Percentiles rank a stretch among this genome's conserved stretches.
Conservation (phyloP, 352 stramenopile species). For the Stramenopiles sp. region DNA sequence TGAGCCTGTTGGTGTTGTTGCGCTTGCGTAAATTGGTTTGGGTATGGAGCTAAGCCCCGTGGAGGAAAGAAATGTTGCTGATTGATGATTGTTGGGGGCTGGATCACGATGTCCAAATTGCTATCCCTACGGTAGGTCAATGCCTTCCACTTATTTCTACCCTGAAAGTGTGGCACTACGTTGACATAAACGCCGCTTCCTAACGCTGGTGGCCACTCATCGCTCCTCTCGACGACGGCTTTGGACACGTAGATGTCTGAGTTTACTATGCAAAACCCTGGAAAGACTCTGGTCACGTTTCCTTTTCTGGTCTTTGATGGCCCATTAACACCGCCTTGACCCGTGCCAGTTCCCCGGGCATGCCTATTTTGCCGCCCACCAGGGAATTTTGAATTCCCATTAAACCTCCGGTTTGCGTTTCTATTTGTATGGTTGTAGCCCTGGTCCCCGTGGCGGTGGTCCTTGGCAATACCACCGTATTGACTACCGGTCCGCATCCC, state of each 20-base stretch:
- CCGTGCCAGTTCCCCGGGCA: too few relatives aligned
- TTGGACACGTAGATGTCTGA: not conserved
- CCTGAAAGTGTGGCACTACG: not conserved
- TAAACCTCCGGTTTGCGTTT: too few relatives aligned
- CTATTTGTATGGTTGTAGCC: too few relatives aligned
- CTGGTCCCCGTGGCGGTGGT: too few relatives aligned
- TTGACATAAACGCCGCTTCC: not conserved
- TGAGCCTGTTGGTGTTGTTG: not conserved
- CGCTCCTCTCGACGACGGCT: not conserved
- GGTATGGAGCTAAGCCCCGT: too few relatives aligned
- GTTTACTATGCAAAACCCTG: not conserved
- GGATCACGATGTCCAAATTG: not conserved
- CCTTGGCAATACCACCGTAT: too few relatives aligned
- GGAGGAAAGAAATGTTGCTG: too few relatives aligned
- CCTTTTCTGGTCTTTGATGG: not conserved
- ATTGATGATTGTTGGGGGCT: not conserved
- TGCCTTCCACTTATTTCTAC: constrained; percentile 11
- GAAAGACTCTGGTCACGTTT: not conserved
- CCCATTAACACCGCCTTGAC: not conserved
- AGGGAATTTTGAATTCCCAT: too few relatives aligned
- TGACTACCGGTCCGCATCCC: too few relatives aligned
- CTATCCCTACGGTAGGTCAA: not conserved
- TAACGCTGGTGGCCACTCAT: not conserved
- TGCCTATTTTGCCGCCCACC: too few relatives aligned
- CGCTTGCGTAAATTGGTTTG: not conserved